Evolutionary conservation across 2,329 filamentous ascomycete genomes (phyloP).

Genomic region (Talaromyces sp.): DNA sequence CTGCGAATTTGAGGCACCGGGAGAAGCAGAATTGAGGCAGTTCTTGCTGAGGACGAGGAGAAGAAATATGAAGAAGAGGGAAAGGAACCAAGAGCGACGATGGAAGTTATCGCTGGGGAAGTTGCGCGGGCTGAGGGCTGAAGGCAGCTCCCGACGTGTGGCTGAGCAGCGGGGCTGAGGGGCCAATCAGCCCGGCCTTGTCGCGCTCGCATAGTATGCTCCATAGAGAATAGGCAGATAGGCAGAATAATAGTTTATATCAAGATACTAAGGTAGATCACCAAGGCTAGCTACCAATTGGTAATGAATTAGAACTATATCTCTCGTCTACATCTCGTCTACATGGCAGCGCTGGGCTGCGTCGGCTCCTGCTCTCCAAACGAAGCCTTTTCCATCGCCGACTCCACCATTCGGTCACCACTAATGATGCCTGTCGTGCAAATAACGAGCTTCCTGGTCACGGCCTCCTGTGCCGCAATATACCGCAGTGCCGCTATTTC

Average conservation of each 20-base stretch:
- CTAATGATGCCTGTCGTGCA: slow-evolving; percentile 88
- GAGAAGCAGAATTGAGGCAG: background rate
- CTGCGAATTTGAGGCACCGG: background rate
- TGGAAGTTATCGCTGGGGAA: background rate
- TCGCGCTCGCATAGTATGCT: background rate
- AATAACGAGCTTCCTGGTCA: slow-evolving; percentile 70
- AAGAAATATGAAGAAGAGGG: background rate
- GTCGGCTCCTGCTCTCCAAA: slow-evolving; percentile 38
- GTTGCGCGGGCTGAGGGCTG: background rate
- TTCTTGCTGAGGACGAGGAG: background rate
- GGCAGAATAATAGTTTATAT: too few relatives aligned
- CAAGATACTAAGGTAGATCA: too few relatives aligned
- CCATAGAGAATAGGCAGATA: background rate
- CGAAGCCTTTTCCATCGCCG: slow-evolving; percentile 67
- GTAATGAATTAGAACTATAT: background rate
- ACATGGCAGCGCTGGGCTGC: background rate
- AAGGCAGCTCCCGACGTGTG: background rate
- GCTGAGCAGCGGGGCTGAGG: slow-evolving; percentile 10
- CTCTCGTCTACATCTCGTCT: background rate
- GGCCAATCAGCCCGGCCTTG: background rate
- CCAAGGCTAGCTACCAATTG: background rate
- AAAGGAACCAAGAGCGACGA: background rate
- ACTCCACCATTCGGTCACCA: slow-evolving; percentile 82
- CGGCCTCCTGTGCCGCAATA: slow-evolving; percentile 73
- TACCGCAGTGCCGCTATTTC: slow-evolving; percentile 93